Evolutionary conservation across 768 basidiomycete genomes (phyloP).

Genomic region (Lentinula edodes): DNA sequence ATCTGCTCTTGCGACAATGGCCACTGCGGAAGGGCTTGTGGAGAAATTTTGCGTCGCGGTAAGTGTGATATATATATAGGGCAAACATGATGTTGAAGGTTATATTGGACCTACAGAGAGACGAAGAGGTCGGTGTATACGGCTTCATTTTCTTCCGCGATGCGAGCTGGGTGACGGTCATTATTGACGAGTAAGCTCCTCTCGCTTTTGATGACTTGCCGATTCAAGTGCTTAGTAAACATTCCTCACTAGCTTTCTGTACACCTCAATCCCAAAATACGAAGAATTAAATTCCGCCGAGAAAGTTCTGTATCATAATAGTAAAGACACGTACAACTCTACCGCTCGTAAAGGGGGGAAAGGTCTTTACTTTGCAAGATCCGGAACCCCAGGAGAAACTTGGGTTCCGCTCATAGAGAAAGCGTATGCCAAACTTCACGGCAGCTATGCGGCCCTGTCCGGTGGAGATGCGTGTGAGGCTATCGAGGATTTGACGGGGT

Average conservation of each 20-base stretch:
- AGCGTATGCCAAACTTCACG: conserved; percentile 54
- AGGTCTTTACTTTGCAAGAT: conserved; percentile 43
- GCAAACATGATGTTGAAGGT: background rate
- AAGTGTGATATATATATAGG: conserved; percentile 10
- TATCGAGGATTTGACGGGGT: conserved; percentile 56
- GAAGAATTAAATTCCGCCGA: conserved; percentile 37
- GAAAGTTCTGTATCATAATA: conserved; percentile 42
- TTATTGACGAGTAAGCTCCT: conserved; percentile 50
- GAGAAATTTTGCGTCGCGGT: conserved; percentile 50
- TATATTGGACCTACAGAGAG: conserved; percentile 24
- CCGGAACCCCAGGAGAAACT: conserved; percentile 42
- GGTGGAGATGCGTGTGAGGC: conserved; percentile 42
- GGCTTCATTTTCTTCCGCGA: conserved; percentile 56
- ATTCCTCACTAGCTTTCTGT: conserved; percentile 34
- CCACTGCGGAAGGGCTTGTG: conserved; percentile 36
- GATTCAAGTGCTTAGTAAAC: background rate
- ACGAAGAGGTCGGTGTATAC: conserved; percentile 50
- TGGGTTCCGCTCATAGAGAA: conserved; percentile 58
- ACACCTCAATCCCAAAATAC: conserved; percentile 44
- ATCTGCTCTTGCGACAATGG: conserved; percentile 44
- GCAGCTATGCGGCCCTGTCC: conserved; percentile 27
- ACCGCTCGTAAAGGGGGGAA: conserved; percentile 42
- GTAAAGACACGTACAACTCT: conserved; percentile 40
- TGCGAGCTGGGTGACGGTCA: conserved; percentile 42
- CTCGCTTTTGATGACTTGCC: background rate